These are phyloP conservation scores for Epichloe festucae DNA, from an alignment of 2,329 filamentous ascomycete species.

Conservation along the genomic window DNA sequence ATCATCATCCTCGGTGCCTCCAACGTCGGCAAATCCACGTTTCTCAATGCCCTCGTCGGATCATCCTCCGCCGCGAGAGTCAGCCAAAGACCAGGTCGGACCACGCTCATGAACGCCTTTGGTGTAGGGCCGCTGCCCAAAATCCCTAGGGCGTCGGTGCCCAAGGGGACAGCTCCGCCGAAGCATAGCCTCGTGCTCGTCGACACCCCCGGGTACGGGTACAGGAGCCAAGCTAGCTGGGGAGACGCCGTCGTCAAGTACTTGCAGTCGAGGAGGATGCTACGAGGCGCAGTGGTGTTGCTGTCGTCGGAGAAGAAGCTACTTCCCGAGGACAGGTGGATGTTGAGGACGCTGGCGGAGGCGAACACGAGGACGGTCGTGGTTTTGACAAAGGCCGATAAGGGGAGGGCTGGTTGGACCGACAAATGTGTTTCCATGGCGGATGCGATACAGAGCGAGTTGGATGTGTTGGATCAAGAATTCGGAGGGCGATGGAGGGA, in stretches of 20 bases:
- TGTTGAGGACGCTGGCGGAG: slow-evolving; percentile 33
- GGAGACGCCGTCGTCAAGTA: slow-evolving; percentile 40
- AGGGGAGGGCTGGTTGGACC: slow-evolving; percentile 21
- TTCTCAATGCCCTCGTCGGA: slow-evolving; percentile 69
- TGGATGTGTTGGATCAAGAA: slow-evolving; percentile 12
- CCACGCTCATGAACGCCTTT: slow-evolving; percentile 42
- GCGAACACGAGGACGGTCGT: slow-evolving; percentile 33
- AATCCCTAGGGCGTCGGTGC: slow-evolving; percentile 14
- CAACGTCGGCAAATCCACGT: slow-evolving; percentile 81
- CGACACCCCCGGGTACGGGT: slow-evolving; percentile 38
- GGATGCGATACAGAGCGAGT: slow-evolving; percentile 14
- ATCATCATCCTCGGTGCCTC: slow-evolving; percentile 75
- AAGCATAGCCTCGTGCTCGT: slow-evolving; percentile 34
- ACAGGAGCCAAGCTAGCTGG: slow-evolving; percentile 34
- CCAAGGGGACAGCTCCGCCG: slow-evolving; percentile 27
- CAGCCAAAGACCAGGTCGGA: slow-evolving; percentile 38
- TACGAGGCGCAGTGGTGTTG: slow-evolving; percentile 40
- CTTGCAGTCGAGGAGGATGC: slow-evolving; percentile 29
- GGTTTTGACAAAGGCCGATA: slow-evolving; percentile 46
- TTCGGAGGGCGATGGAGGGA: slow-evolving; percentile 17
- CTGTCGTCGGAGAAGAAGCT: slow-evolving; percentile 40
- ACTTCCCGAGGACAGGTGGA: slow-evolving; percentile 32
- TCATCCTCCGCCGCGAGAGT: slow-evolving; percentile 31
- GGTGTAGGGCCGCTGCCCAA: slow-evolving; percentile 33
- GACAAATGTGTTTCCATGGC: slow-evolving; percentile 16